These are phyloP conservation scores for Esteya vermicola DNA, from an alignment of 2,329 filamentous ascomycete species.

Conservation along the genomic window DNA sequence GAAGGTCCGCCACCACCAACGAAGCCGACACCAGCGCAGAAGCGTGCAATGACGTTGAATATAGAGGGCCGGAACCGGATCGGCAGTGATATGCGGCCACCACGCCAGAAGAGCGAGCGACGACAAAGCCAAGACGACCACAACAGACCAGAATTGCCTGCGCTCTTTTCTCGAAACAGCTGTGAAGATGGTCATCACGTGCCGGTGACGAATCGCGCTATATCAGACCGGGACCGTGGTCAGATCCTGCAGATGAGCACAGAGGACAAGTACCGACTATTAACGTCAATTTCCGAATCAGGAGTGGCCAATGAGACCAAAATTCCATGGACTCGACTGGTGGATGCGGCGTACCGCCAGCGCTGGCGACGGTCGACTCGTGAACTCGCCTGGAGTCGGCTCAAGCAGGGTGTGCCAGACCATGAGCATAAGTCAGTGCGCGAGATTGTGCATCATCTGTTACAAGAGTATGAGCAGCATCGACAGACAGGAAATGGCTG, in stretches of 20 bases:
- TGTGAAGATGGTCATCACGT: constrained; percentile 10
- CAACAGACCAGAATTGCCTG: too few relatives aligned
- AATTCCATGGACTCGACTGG: constrained; percentile 34
- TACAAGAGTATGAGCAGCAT: constrained; percentile 6
- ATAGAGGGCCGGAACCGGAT: neutral
- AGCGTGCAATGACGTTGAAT: constrained; percentile 2
- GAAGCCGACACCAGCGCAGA: constrained; percentile 3
- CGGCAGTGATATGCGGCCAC: neutral
- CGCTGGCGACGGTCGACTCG: constrained; percentile 8
- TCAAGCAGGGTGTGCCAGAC: constrained; percentile 9
- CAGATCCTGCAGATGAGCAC: constrained; percentile 27
- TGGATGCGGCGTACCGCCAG: constrained; percentile 5
- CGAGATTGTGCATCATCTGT: constrained; percentile 7
- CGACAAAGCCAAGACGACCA: neutral
- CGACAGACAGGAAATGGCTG: constrained; percentile 3
- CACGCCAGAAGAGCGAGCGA: neutral
- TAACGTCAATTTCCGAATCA: constrained; percentile 27
- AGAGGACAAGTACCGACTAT: constrained; percentile 28
- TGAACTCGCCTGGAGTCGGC: constrained; percentile 11
- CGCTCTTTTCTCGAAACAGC: constrained; percentile 9
- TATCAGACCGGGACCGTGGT: constrained; percentile 24
- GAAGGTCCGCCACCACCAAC: constrained; percentile 4
- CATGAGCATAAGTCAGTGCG: constrained; percentile 8
- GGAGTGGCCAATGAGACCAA: constrained; percentile 26
- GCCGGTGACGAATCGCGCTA: constrained; percentile 23